Percentiles rank a stretch among this genome's conserved stretches.
Conservation (phyloP, 116 monocot species). For the Posidonia oceanica region DNA sequence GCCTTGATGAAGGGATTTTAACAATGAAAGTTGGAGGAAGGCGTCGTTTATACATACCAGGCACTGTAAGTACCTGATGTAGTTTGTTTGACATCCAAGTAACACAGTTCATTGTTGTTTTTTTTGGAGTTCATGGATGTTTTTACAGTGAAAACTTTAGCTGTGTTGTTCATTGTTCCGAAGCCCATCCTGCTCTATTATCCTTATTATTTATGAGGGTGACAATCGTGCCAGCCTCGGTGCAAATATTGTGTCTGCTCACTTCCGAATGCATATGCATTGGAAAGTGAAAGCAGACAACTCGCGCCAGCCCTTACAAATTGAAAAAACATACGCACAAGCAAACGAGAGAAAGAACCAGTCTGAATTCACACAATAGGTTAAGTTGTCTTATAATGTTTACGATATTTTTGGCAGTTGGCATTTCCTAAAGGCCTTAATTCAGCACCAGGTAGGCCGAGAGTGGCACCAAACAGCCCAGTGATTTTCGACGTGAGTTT, state of each 20-base stretch:
- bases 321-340: too few species aligned
- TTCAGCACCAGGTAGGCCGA: slow-evolving; percentile 87
- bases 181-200: too few species aligned
- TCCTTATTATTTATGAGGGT: too few species aligned
- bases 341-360: too few species aligned
- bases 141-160: background rate
- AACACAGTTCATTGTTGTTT: background rate
- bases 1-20: slow-evolving; percentile 92
- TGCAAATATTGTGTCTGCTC: too few species aligned
- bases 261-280: too few species aligned
- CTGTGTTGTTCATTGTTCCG: too few species aligned
- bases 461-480: slow-evolving; percentile 84
- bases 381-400: background rate
- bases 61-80: slow-evolving; percentile 43
- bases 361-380: too few species aligned
- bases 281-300: too few species aligned
- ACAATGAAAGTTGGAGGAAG: slow-evolving; percentile 87
- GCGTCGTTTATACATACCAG: slow-evolving; percentile 77
- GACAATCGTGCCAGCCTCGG: too few species aligned
- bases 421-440: slow-evolving; percentile 82
- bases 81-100: background rate
- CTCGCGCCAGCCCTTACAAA: too few species aligned
- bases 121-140: too few species aligned
- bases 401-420: slow-evolving; percentile 28
- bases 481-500: slow-evolving; percentile 84